Conservation (phyloP, 2,329 filamentous ascomycete genomes). For the Dactylellina sp. region DNA sequence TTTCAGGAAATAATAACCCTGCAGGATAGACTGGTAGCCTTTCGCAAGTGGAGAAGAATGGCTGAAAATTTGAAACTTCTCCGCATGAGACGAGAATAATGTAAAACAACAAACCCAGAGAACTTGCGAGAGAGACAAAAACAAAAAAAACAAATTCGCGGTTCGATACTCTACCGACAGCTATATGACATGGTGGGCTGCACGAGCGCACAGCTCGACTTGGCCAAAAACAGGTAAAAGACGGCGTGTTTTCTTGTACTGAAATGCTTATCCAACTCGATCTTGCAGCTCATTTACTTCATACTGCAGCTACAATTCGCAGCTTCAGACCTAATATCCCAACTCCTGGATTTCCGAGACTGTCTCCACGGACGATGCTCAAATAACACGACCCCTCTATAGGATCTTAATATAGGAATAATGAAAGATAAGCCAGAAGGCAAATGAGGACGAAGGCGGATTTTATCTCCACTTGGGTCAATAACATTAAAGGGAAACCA, state of each 20-base stretch:
- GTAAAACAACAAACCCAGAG: neutral
- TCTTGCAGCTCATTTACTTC: constrained; percentile 8
- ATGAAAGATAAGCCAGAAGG: neutral
- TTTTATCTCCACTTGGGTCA: constrained; percentile 2
- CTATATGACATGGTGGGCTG: constrained; percentile 1
- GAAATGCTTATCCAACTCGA: neutral
- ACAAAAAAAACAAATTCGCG: constrained; percentile 8
- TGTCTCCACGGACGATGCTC: neutral
- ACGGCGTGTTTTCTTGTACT: neutral
- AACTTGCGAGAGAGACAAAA: neutral
- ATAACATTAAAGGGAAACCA: constrained; percentile 19
- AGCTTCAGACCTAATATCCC: neutral
- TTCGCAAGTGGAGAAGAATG: neutral
- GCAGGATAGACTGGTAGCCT: constrained; percentile 3
- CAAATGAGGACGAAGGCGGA: neutral
- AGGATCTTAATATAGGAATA: too few species aligned
- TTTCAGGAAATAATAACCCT: too few species aligned
- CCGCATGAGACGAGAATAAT: neutral
- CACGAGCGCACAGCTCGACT: neutral
- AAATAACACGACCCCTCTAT: too few species aligned
- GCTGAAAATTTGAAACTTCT: constrained; percentile 24
- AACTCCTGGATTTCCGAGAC: neutral
- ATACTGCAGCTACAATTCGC: constrained; percentile 1
- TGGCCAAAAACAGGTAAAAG: neutral
- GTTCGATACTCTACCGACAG: neutral